phyloP scores from a whole-genome alignment of 345 rosid genomes.

The Corchorus capsularis region DNA sequence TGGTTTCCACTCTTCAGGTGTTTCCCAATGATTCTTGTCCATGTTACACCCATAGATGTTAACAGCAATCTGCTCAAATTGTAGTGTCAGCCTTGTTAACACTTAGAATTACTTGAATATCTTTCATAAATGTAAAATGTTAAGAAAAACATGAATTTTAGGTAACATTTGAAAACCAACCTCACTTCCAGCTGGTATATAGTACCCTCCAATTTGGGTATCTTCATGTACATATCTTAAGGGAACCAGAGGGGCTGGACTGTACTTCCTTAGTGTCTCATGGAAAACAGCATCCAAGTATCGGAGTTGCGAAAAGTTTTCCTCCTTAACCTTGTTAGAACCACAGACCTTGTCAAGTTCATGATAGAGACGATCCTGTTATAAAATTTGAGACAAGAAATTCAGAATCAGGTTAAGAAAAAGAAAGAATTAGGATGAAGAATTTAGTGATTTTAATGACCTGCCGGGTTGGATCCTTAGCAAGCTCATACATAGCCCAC shows the following conservation, averaged over 20 bases:
- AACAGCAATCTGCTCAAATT: slow-evolving; percentile 63
- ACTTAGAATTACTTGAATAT: neutral
- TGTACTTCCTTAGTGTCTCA: slow-evolving; percentile 80
- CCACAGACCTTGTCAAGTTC: slow-evolving; percentile 58
- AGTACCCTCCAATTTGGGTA: slow-evolving; percentile 71
- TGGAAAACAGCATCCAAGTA: slow-evolving; percentile 72
- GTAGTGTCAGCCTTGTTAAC: neutral
- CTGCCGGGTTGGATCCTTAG: slow-evolving; percentile 62
- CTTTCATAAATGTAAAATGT: neutral
- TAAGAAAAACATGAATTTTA: neutral
- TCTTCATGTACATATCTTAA: slow-evolving; percentile 75
- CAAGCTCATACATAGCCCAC: slow-evolving; percentile 91
- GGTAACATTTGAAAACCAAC: slow-evolving; percentile 29
- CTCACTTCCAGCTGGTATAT: slow-evolving; percentile 75
- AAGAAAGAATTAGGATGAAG: neutral
- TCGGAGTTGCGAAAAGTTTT: slow-evolving; percentile 53
- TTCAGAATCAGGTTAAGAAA: neutral
- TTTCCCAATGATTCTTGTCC: slow-evolving; percentile 76
- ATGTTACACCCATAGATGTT: slow-evolving; percentile 91
- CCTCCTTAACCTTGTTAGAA: slow-evolving; percentile 61
- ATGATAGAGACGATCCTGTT: slow-evolving; percentile 50
- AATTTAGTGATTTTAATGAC: slow-evolving; percentile 26
- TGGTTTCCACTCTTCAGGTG: slow-evolving; percentile 71
- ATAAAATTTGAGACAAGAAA: neutral
- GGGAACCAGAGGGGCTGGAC: slow-evolving; percentile 74